A percentile compares a stretch with the other conserved stretches of the same genome.
Evolutionary conservation across 1,139 yeast genomes (phyloP).

Genomic region (Yamadazyma epiphylla): DNA sequence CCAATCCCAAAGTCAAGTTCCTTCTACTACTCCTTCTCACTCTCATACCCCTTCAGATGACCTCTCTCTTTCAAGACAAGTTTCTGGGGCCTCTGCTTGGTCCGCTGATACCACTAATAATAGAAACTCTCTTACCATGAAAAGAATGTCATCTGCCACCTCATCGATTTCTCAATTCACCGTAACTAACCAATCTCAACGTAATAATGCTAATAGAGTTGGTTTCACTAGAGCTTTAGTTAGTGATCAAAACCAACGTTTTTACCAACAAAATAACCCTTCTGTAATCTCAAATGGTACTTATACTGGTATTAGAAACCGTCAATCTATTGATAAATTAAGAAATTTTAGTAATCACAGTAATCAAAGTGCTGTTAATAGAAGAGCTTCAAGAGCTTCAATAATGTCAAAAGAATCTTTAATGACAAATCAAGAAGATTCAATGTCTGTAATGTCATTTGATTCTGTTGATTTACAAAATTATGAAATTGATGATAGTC

Average conservation of each 20-base stretch:
- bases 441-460: slow-evolving; percentile 33
- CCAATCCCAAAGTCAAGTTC: background rate
- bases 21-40: slow-evolving; percentile 1
- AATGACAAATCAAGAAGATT: slow-evolving; percentile 26
- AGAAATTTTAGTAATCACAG: slow-evolving; percentile 10
- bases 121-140: slow-evolving; percentile 26
- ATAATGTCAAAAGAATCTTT: slow-evolving; percentile 23
- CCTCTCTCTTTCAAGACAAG: slow-evolving; percentile 24
- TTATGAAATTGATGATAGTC: slow-evolving; percentile 13
- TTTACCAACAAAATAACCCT: slow-evolving; percentile 20
- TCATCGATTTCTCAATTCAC: slow-evolving; percentile 29
- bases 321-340: slow-evolving; percentile 30
- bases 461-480: slow-evolving; percentile 27
- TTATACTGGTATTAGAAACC: slow-evolving; percentile 17
- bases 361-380: slow-evolving; percentile 15
- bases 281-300: slow-evolving; percentile 19
- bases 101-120: slow-evolving; percentile 28
- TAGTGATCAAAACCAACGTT: slow-evolving; percentile 24
- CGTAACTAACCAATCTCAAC: slow-evolving; percentile 9
- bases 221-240: slow-evolving; percentile 44
- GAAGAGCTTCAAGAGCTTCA: slow-evolving; percentile 34
- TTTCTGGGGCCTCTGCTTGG: slow-evolving; percentile 36
- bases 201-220: slow-evolving; percentile 20
- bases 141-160: slow-evolving; percentile 28
- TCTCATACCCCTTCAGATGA: slow-evolving; percentile 6